These are phyloP conservation scores for Ophiostoma quercus DNA, from an alignment of 2,329 filamentous ascomycete genomes.

Conservation along the genomic window DNA sequence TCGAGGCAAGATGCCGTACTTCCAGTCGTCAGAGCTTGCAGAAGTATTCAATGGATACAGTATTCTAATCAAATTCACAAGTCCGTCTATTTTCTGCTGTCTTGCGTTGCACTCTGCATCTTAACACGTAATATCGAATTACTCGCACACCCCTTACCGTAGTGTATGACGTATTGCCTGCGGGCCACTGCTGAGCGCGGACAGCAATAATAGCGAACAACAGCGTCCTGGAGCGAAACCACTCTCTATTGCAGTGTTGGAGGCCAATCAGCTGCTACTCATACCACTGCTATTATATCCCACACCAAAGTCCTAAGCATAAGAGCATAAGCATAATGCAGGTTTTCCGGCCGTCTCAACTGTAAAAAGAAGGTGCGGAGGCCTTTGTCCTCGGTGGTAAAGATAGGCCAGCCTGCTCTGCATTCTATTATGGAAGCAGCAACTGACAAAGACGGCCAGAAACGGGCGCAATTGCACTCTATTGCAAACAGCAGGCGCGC, in stretches of 20 bases:
- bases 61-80: too few relatives aligned
- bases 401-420: not conserved
- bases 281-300: too few relatives aligned
- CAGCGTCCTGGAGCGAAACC: too few relatives aligned
- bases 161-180: not conserved
- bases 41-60: too few relatives aligned
- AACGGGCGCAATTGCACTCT: not conserved
- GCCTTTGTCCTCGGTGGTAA: not conserved
- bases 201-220: not conserved
- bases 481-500: too few relatives aligned
- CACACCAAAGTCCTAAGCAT: not conserved
- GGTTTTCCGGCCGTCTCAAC: not conserved
- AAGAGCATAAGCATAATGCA: not conserved
- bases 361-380: not conserved
- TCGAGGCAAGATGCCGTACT: not conserved
- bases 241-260: too few relatives aligned
- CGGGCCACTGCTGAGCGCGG: not conserved
- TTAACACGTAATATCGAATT: not conserved
- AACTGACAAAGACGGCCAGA: not conserved
- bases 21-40: not conserved
- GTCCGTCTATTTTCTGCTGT: not conserved
- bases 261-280: too few relatives aligned
- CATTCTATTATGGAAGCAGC: not conserved
- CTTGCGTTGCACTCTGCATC: not conserved
- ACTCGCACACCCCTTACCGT: not conserved